Evolutionary conservation across 2,329 filamentous ascomycete species (phyloP).

Genomic region (Leptographium lundbergii): DNA sequence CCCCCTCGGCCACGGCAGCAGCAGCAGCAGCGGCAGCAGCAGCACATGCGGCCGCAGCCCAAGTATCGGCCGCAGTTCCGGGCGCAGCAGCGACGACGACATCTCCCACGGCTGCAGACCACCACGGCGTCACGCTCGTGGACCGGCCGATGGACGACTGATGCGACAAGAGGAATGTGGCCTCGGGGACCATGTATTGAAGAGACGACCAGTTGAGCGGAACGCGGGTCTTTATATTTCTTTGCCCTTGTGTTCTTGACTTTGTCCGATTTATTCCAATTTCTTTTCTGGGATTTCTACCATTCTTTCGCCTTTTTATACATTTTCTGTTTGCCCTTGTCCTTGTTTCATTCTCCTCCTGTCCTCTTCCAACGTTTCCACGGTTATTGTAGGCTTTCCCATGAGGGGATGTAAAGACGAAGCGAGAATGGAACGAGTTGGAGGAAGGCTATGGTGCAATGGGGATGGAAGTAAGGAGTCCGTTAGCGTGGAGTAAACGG

Average conservation of each 20-base stretch:
- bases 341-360: background rate
- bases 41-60: background rate
- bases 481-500: background rate
- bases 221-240: background rate
- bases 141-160: slow-evolving; percentile 59
- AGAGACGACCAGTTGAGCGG: background rate
- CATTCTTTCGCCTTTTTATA: background rate
- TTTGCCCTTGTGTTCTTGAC: no score
- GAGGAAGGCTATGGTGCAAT: no score
- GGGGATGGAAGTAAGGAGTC: no score
- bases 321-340: background rate
- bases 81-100: background rate
- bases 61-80: no score
- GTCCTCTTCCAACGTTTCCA: background rate
- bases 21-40: background rate
- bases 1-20: background rate
- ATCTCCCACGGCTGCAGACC: slow-evolving; percentile 13
- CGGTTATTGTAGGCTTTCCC: no score
- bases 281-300: background rate
- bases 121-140: slow-evolving; percentile 51
- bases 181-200: background rate
- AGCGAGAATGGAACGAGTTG: background rate
- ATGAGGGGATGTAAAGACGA: background rate
- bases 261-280: background rate
- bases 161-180: background rate